Evolutionary conservation across 1,284 basidiomycete genomes (phyloP).

Genomic region (Naganishia sp.): DNA sequence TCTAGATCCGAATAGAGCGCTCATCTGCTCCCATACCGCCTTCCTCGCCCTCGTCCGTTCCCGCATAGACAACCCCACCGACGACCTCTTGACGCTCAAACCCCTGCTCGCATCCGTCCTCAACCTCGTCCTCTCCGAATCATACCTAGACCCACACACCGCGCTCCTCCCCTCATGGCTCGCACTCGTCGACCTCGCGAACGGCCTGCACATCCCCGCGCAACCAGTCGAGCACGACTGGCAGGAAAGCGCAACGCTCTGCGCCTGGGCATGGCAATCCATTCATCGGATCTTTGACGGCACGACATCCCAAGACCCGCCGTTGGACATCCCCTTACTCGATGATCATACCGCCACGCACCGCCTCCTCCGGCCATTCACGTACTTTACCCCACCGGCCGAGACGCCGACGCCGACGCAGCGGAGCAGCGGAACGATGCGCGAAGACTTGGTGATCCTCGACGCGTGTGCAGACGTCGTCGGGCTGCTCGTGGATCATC

Average conservation of each 20-base stretch:
- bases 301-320: background rate
- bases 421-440: background rate
- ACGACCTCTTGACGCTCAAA: background rate
- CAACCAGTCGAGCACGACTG: background rate
- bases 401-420: background rate
- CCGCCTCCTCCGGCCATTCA: background rate
- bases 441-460: conserved; percentile 8
- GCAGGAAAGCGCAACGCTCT: background rate
- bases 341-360: background rate
- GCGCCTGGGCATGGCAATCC: conserved; percentile 17
- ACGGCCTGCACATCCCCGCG: conserved; percentile 1
- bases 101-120: conserved; percentile 9
- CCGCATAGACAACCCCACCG: background rate
- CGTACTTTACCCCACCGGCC: too few species aligned
- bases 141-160: background rate
- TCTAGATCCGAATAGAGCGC: conserved; percentile 2
- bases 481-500: background rate
- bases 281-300: background rate
- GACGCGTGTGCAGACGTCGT: background rate
- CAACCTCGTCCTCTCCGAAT: conserved; percentile 10
- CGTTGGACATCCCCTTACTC: background rate
- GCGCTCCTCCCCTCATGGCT: background rate
- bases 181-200: background rate
- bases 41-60: background rate
- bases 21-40: conserved; percentile 1